Conservation (phyloP, 331 rosid genomes). For the Phaseolus coccineus region DNA sequence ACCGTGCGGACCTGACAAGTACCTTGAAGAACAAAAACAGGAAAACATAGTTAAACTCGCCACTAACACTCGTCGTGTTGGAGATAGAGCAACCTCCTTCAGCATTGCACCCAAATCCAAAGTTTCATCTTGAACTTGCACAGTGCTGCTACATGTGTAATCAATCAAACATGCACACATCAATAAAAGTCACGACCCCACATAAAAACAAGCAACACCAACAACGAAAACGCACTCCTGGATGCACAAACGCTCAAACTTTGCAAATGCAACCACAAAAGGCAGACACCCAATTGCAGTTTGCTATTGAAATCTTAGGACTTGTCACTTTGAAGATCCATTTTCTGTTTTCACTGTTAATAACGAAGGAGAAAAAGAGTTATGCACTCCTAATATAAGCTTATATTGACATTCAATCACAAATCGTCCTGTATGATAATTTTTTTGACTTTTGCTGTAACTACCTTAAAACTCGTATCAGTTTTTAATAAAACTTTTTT, state of each 20-base stretch:
- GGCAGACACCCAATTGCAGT: constrained; percentile 26
- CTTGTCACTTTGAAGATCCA: not conserved
- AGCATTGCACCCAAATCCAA: constrained; percentile 55
- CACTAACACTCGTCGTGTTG: constrained; percentile 71
- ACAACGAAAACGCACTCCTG: constrained; percentile 25
- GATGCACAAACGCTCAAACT: constrained; percentile 35
- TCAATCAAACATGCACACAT: constrained; percentile 6
- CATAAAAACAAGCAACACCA: not conserved
- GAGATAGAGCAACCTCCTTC: constrained; percentile 48
- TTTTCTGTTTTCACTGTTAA: not conserved
- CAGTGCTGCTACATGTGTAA: constrained; percentile 46
- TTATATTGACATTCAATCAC: too few relatives aligned
- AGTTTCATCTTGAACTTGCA: constrained; percentile 48
- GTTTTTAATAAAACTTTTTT: not conserved
- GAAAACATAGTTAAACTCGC: constrained; percentile 71
- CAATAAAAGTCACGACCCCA: constrained; percentile 22
- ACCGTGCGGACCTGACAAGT: constrained; percentile 85
- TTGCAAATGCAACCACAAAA: constrained; percentile 10
- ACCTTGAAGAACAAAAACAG: constrained; percentile 82
- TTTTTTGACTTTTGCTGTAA: too few relatives aligned
- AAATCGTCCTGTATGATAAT: too few relatives aligned
- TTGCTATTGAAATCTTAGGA: not conserved
- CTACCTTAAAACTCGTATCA: too few relatives aligned
- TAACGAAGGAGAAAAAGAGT: not conserved
- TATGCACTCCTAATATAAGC: too few relatives aligned